Percentiles rank a stretch among this genome's conserved stretches.
These are phyloP conservation scores for Meyerozyma sp. DNA, from an alignment of 1,139 yeast genomes.

Conservation along the genomic window DNA sequence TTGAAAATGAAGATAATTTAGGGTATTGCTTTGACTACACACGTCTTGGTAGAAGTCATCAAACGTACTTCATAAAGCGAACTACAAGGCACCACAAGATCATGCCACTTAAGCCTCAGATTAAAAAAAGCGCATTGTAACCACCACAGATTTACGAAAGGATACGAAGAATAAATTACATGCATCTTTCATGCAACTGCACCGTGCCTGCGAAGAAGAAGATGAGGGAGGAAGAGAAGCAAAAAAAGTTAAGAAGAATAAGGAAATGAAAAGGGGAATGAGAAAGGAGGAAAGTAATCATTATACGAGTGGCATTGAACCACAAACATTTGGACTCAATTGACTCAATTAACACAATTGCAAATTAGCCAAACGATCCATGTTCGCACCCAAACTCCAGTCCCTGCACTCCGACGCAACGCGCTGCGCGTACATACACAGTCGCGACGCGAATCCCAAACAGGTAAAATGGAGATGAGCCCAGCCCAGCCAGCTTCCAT, in stretches of 20 bases:
- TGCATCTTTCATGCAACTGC: not conserved
- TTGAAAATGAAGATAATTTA: no score
- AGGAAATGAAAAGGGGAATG: not conserved
- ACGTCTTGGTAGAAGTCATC: no score
- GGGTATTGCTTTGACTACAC: no score
- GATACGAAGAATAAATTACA: not conserved
- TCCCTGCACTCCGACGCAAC: not conserved
- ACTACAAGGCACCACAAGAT: not conserved
- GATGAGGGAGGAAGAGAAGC: not conserved
- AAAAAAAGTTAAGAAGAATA: no score
- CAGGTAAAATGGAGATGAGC: not conserved
- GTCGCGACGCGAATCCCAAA: constrained; percentile 1
- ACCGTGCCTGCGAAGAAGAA: not conserved
- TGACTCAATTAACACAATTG: no score
- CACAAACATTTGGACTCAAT: no score
- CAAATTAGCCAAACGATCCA: no score
- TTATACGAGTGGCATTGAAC: not conserved
- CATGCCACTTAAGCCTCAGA: no score
- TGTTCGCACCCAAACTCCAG: no score
- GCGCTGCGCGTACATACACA: not conserved
- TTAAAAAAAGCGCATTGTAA: not conserved
- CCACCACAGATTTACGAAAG: not conserved
- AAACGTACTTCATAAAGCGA: no score
- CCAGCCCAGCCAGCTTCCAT: not conserved
- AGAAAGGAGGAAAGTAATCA: no score